Percentiles rank a stretch among this genome's conserved stretches.
Conservation (phyloP, 176 grass and related monocot species). For the Hordeum marinum region DNA sequence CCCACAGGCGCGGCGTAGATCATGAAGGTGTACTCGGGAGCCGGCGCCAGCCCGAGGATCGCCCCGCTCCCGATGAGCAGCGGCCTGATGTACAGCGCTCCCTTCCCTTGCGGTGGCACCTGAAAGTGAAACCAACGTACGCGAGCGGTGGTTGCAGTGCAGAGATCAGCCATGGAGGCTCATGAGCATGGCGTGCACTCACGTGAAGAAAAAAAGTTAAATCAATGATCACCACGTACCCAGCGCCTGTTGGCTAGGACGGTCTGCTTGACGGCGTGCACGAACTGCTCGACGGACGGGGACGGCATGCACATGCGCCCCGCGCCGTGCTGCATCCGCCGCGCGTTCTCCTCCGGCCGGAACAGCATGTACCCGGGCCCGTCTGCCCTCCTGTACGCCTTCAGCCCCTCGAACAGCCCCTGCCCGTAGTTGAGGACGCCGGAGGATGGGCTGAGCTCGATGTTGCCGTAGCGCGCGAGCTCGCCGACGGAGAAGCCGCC, state of each 20-base stretch:
- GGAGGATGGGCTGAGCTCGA: slow-evolving; percentile 89
- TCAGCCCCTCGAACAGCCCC: slow-evolving; percentile 88
- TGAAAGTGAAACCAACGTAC: no score
- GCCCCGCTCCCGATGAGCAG: slow-evolving; percentile 85
- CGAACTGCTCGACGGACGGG: slow-evolving; percentile 74
- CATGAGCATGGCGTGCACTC: not conserved
- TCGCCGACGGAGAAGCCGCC: slow-evolving; percentile 46
- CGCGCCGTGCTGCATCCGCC: slow-evolving; percentile 66
- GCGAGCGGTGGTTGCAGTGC: not conserved
- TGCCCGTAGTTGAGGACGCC: slow-evolving; percentile 93
- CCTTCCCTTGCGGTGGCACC: slow-evolving; percentile 88
- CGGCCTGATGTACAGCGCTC: slow-evolving; percentile 78
- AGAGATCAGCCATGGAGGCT: not conserved
- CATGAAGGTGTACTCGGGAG: slow-evolving; percentile 86
- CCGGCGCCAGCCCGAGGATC: slow-evolving; percentile 66
- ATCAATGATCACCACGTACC: slow-evolving; percentile 20
- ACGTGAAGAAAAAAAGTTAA: not conserved
- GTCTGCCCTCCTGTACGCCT: slow-evolving; percentile 52
- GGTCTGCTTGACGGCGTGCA: slow-evolving; percentile 71
- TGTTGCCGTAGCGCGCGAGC: slow-evolving; percentile 78
- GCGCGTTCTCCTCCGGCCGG: slow-evolving; percentile 87
- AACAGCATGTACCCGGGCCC: slow-evolving; percentile 59
- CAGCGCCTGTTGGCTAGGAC: slow-evolving; percentile 83
- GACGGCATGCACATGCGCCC: slow-evolving; percentile 97
- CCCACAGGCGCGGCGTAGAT: slow-evolving; percentile 79